Percentiles rank a stretch among this genome's conserved stretches.
Conservation (phyloP, 805 yeast genomes). For the Yarrowia hollandica region DNA sequence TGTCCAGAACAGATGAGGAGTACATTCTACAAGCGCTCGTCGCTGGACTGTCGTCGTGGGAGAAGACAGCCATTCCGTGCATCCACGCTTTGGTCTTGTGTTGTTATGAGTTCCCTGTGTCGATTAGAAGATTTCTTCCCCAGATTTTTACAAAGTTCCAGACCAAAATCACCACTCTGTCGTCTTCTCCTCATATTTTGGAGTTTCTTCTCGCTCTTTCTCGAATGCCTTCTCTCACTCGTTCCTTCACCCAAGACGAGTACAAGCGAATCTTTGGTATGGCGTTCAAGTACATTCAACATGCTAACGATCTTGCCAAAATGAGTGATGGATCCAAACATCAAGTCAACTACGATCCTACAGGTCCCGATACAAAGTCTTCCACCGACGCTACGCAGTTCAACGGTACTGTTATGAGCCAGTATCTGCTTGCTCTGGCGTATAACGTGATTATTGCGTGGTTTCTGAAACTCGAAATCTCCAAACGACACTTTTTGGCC, state of each 20-base stretch:
- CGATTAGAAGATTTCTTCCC: slow-evolving; percentile 66
- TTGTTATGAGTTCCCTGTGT: slow-evolving; percentile 75
- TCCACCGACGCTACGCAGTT: slow-evolving; percentile 51
- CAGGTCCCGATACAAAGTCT: slow-evolving; percentile 54
- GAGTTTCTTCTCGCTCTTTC: slow-evolving; percentile 71
- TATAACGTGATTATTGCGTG: slow-evolving; percentile 68
- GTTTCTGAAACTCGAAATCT: slow-evolving; percentile 63
- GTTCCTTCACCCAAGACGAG: slow-evolving; percentile 75
- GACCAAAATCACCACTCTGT: slow-evolving; percentile 67
- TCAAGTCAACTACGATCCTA: slow-evolving; percentile 48
- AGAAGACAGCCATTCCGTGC: slow-evolving; percentile 73
- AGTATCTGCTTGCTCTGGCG: slow-evolving; percentile 62
- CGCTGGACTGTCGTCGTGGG: slow-evolving; percentile 64
- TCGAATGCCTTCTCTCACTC: slow-evolving; percentile 62
- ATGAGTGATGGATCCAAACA: slow-evolving; percentile 34
- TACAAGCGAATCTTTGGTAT: slow-evolving; percentile 79
- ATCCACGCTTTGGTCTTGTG: slow-evolving; percentile 73
- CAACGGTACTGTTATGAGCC: slow-evolving; percentile 47
- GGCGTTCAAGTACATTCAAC: slow-evolving; percentile 75
- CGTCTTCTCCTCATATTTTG: slow-evolving; percentile 69
- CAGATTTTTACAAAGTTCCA: slow-evolving; percentile 74
- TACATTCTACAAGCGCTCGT: slow-evolving; percentile 58
- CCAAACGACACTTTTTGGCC: slow-evolving; percentile 59
- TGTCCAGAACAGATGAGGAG: slow-evolving; percentile 60
- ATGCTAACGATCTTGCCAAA: slow-evolving; percentile 52